Evolutionary conservation across 805 yeast genomes (phyloP).

Genomic region (Hemisphaericaspora nanyangensis): DNA sequence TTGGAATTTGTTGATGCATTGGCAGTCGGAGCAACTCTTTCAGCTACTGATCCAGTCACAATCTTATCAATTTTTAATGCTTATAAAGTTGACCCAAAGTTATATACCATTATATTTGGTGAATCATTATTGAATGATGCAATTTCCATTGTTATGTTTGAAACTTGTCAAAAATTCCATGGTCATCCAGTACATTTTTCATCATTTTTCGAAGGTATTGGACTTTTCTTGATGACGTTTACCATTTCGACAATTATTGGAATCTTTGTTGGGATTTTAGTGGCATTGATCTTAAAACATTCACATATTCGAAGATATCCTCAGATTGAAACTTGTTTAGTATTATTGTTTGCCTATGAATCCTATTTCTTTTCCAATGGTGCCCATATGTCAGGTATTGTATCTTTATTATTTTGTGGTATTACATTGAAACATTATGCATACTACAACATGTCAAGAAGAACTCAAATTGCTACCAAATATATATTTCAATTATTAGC

Average conservation of each 20-base stretch:
- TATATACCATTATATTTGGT: constrained; percentile 95
- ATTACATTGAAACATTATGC: constrained; percentile 96
- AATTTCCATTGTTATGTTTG: constrained; percentile 97
- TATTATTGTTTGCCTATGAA: constrained; percentile 86
- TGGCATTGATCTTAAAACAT: constrained; percentile 87
- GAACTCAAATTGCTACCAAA: constrained; percentile 95
- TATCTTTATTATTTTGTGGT: constrained; percentile 91
- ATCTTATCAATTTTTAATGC: constrained; percentile 94
- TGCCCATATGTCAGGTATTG: constrained; percentile 99
- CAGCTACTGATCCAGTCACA: constrained; percentile 98
- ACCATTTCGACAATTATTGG: constrained; percentile 90
- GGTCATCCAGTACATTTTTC: constrained; percentile 72
- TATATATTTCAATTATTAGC: constrained; percentile 93
- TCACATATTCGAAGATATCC: constrained; percentile 92
- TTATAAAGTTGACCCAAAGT: constrained; percentile 95
- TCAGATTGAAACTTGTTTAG: constrained; percentile 94
- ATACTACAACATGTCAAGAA: constrained; percentile 92
- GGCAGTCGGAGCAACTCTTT: constrained; percentile 94
- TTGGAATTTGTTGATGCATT: constrained; percentile 96
- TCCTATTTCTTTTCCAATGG: constrained; percentile 98
- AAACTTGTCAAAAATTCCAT: constrained; percentile 94
- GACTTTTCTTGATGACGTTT: constrained; percentile 88
- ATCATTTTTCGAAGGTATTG: constrained; percentile 89
- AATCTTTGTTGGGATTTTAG: constrained; percentile 77
- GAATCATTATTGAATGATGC: constrained; percentile 96